A percentile compares a stretch with the other conserved stretches of the same genome.
Evolutionary conservation across 441 rosid species (phyloP).

Genomic region (Cnidoscolus chayamansa): DNA sequence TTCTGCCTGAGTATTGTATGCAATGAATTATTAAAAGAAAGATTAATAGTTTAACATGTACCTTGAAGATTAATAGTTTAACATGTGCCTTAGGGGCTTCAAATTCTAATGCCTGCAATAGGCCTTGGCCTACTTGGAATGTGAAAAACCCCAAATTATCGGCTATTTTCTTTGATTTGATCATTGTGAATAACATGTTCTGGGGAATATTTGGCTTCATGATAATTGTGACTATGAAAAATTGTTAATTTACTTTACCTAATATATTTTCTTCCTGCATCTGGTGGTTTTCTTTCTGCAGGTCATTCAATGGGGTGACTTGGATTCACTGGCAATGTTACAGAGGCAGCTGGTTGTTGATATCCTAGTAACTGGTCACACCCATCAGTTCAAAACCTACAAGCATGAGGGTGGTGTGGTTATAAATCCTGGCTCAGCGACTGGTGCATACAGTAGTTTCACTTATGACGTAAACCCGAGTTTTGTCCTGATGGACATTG

Average conservation of each 20-base stretch:
- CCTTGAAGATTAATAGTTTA: neutral
- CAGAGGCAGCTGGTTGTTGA: constrained; percentile 86
- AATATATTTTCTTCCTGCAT: neutral
- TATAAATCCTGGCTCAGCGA: constrained; percentile 87
- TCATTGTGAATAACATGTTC: neutral
- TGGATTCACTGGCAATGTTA: constrained; percentile 85
- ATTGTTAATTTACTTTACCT: neutral
- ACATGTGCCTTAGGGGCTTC: neutral
- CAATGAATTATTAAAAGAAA: neutral
- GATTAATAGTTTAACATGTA: neutral
- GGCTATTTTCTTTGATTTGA: neutral
- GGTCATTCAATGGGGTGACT: constrained; percentile 94
- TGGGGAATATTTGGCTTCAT: neutral
- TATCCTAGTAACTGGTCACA: constrained; percentile 82
- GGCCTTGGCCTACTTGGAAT: neutral
- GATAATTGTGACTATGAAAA: neutral
- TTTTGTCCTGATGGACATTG: constrained; percentile 88
- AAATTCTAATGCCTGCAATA: neutral
- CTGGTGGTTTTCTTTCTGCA: constrained; percentile 16
- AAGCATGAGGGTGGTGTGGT: constrained; percentile 90
- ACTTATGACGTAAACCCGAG: constrained; percentile 79
- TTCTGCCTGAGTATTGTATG: neutral
- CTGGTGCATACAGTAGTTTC: constrained; percentile 78
- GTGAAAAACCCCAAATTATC: neutral
- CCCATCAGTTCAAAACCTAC: constrained; percentile 90